Base-by-base conservation (phyloP, 108 stramenopile species). In the Cyclotella atomus region DNA sequence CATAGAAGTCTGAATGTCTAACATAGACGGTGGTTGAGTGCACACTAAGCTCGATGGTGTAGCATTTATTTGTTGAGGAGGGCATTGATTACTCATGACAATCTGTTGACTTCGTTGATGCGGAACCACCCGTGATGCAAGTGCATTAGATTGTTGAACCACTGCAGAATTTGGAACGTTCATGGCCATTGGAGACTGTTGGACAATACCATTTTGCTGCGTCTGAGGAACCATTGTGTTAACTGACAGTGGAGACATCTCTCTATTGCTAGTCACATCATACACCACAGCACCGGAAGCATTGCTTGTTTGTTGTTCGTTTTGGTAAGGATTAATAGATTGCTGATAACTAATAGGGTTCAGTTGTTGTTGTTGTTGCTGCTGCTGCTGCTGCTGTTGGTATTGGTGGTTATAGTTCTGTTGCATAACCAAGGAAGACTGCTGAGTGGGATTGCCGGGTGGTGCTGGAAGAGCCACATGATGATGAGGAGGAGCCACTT, bases 11-110 rank as follows among this genome's bases (percentile, higher is more conserved):
- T 30, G 29, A 15, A 57, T 57, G 10, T 57, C 56, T 12, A 32
- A 28, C 56, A 57, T 57, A 10, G 56, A 32, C 32, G 56, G 56
- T 57, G 56, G 56, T 32, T 30, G 56, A 0, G 56, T 3, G 30
- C 56, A 17, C n/a, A 30, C 28, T 30, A 30, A 32, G 32, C 29
- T 57, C 14, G 2, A n/a, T 1, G 56, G n/a, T 4, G 5, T 29
- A 32, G 3, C 17, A n/a, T n/a, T n/a, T n/a, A 16, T 55, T 29
- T 2, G 1, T 32, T 30, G 56, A 10, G 52, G 52, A 21, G 52
- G 52, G 5, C 24, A 10, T 6, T 49, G 47, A 19, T 49, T 49
- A 49, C 3, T n/a, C 4, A n/a, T 49, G 17, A 49, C 47, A n/a
- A 19, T 3, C 4, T 49, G 47, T 19, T 52, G 52, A 52, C 21